Evolutionary conservation across 164 flowering plant species (phyloP), one percentile per base, ranked within the genome.

Genomic region (Warburgia ugandensis): DNA sequence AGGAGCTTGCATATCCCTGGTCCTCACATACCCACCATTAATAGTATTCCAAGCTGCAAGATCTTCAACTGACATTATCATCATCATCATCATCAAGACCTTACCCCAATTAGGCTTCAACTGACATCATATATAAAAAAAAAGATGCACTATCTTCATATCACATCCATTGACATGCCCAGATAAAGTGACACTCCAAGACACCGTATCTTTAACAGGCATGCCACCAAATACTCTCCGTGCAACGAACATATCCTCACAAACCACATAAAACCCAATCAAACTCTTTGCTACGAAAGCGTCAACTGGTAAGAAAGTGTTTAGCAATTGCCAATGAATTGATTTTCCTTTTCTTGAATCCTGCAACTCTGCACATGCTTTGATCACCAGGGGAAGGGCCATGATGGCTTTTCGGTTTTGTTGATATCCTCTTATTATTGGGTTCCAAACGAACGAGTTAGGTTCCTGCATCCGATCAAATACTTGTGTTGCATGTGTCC

Each of bases 1-100:
- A 2, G 83, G 77, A 52, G 55, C 50, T 1, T 17, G 30, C 17
- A 70, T 28, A 16, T 73, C 68, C n/a, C 80, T 74, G 29, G 54
- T 8, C 55, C 72, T 55, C 5, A 77, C 59, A 50, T 70, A 74
- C 62, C 84, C 89, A 75, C 73, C 81, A 30, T 79, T 55, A 75
- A 79, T 43, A 16, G 48, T 52, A 4, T 61, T 62, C 70, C 70
- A 70, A 3, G 62, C 36, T 25, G 63, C 59, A 42, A 28, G 11
- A 47, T 65, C 70, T 42, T 66, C 62, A 27, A 19, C 50, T 6
- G 55, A 42, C 50, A 65, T 56, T 17, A 48, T n/a, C n/a, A n/a
- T n/a, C n/a, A n/a, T n/a, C n/a, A n/a, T n/a, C n/a, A n/a, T n/a
- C n/a, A n/a, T n/a, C n/a, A n/a, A n/a, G n/a, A n/a, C n/a, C n/a